Evolutionary conservation across 441 rosid species (phyloP), one percentile per base, ranked within the genome.

Genomic region (Oxalis stricta): DNA sequence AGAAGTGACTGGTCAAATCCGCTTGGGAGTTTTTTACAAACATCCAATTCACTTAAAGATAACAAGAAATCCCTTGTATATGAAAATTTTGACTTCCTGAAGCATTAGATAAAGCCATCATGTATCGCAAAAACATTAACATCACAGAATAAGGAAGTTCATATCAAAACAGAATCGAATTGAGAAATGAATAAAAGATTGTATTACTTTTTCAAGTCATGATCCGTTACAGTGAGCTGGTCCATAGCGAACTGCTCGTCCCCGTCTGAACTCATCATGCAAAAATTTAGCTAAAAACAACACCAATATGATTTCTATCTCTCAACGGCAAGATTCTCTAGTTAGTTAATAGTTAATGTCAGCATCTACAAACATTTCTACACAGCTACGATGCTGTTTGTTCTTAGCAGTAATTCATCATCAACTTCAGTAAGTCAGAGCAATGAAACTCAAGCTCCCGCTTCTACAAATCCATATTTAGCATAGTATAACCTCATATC

Each of bases 31-130:
- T 61, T 76, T 59, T 68, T 74, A 75, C 94, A 92, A 53, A 64
- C 62, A 44, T 87, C 94, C 60, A 69, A 72, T 37, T 75, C 86
- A 41, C 82, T 66, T 20, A 87, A 28, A 1, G 95, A 87, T 45
- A 84, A 51, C 22, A 92, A 75, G 62, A 77, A 76, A 11, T 77
- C 74, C 58, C 83, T 75, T 10, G 80, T 60, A 69, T 92, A 92
- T 1, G 66, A 62, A 42, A 77, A 59, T 56, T 48, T 73, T 13
- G 56, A 33, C 61, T 52, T 72, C 91, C 96, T 87, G 77, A 41
- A 64, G 47, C 54, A 71, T 60, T 37, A n/a, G n/a, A n/a, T n/a
- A 36, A 0, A 36, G 57, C 38, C 48, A 30, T 23, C 23, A 10
- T 18, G 19, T 50, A 55, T 58, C 37, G n/a, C 30, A 18, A 48